Conservation (phyloP, 2,329 filamentous ascomycete genomes). For the Acrocalymma vagum region DNA sequence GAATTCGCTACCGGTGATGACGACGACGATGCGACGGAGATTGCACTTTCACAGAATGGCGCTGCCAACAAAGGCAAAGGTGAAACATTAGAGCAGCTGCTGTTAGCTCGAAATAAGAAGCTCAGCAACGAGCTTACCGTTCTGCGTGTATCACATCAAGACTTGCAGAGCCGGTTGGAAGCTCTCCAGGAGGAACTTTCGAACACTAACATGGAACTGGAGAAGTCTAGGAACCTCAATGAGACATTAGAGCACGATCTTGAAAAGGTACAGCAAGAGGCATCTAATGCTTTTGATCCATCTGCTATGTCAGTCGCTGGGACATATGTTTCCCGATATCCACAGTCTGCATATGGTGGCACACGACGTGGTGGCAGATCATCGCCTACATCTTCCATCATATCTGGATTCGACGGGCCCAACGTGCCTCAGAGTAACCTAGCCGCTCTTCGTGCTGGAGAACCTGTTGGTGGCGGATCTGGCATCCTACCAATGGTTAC, state of each 20-base stretch:
- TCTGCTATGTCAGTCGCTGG: constrained; percentile 92
- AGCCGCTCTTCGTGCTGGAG: constrained; percentile 70
- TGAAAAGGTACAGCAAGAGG: constrained; percentile 84
- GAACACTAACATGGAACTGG: constrained; percentile 83
- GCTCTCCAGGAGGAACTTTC: constrained; percentile 85
- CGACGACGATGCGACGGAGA: constrained; percentile 59
- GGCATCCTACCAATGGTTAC: constrained; percentile 98
- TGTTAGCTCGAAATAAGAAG: constrained; percentile 95
- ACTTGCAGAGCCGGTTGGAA: constrained; percentile 82
- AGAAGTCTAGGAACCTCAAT: constrained; percentile 84
- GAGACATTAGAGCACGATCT: constrained; percentile 92
- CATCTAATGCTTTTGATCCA: constrained; percentile 80
- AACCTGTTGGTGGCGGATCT: constrained; percentile 76
- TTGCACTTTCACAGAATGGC: constrained; percentile 56
- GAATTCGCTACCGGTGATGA: constrained; percentile 90
- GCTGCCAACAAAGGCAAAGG: constrained; percentile 67
- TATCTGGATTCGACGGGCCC: constrained; percentile 82
- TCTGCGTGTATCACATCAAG: constrained; percentile 90
- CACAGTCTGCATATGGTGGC: constrained; percentile 64
- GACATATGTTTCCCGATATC: constrained; percentile 84
- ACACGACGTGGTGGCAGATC: constrained; percentile 71
- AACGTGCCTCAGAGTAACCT: constrained; percentile 52
- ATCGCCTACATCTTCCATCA: constrained; percentile 96
- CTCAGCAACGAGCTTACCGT: constrained; percentile 92
- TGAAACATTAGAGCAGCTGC: constrained; percentile 87